Percentiles rank a stretch among this genome's conserved stretches.
Conservation (phyloP, 352 stramenopile species). For the Pythium chondricola region DNA sequence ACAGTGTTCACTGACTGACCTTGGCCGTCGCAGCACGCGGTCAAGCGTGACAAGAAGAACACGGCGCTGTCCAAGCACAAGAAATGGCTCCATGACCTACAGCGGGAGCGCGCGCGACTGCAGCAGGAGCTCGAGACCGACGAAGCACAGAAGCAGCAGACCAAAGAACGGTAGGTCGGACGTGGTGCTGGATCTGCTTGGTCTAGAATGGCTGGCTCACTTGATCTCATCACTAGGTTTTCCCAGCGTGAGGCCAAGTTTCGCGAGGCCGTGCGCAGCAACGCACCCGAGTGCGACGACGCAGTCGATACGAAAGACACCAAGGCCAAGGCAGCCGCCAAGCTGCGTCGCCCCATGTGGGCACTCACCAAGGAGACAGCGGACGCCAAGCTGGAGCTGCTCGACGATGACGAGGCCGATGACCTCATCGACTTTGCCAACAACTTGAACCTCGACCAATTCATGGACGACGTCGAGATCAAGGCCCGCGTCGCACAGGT, state of each 20-base stretch:
- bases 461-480: constrained; percentile 90
- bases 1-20: neutral
- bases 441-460: constrained; percentile 92
- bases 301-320: constrained; percentile 14
- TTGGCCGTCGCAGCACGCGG: constrained; percentile 36
- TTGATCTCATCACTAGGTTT: no score
- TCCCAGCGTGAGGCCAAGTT: constrained; percentile 71
- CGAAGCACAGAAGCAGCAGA: constrained; percentile 55
- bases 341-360: constrained; percentile 81
- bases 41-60: constrained; percentile 88
- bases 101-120: constrained; percentile 84
- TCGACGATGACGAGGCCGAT: constrained; percentile 82
- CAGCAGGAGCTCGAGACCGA: constrained; percentile 79
- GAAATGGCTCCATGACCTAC: constrained; percentile 91
- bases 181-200: neutral
- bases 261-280: constrained; percentile 50
- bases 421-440: constrained; percentile 93
- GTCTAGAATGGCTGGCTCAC: neutral
- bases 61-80: constrained; percentile 90
- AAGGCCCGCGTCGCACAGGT: constrained; percentile 80
- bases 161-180: constrained; percentile 38
- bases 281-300: constrained; percentile 14
- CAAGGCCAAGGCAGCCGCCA: constrained; percentile 16
- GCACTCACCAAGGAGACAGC: constrained; percentile 84
- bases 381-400: constrained; percentile 63